These are phyloP conservation scores for Mediolabrus comicus DNA, from an alignment of 108 stramenopile species.

Conservation along the genomic window DNA sequence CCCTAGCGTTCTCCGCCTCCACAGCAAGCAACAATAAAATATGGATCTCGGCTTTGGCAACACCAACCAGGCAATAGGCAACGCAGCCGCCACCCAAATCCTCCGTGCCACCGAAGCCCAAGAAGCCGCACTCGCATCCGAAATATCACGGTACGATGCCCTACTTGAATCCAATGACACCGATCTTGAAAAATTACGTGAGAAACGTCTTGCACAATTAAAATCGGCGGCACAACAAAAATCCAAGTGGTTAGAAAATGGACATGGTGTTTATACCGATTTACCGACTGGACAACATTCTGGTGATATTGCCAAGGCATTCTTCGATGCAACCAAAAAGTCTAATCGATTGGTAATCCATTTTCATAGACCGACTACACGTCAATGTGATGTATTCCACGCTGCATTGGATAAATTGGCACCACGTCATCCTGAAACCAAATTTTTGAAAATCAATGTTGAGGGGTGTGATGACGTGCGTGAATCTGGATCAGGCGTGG, in stretches of 20 bases:
- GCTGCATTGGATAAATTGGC: constrained; percentile 85
- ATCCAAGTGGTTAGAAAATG: constrained; percentile 65
- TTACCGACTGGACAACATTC: constrained; percentile 44
- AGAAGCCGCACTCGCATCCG: constrained; percentile 58
- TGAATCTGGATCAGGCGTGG: constrained; percentile 48
- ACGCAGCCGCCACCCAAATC: constrained; percentile 56
- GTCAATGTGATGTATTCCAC: constrained; percentile 93
- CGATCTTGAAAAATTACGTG: constrained; percentile 87
- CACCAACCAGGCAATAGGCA: constrained; percentile 71
- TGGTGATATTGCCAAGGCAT: constrained; percentile 75
- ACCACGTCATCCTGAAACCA: constrained; percentile 89
- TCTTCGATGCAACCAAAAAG: constrained; percentile 91
- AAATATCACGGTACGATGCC: constrained; percentile 75
- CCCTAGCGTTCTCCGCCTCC: too few species aligned
- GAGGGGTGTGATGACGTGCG: constrained; percentile 83
- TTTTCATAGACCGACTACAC: constrained; percentile 92
- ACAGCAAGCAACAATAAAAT: neutral
- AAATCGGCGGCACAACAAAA: constrained; percentile 66
- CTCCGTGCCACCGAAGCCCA: constrained; percentile 61
- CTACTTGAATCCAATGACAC: constrained; percentile 84
- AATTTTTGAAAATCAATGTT: constrained; percentile 95
- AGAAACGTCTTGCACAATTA: constrained; percentile 75
- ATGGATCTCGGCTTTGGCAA: constrained; percentile 89
- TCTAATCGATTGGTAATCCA: constrained; percentile 89
- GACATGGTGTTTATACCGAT: constrained; percentile 90